Evolutionary conservation across 2,329 filamentous ascomycete species (phyloP), one percentile per base, ranked within the genome.

Genomic region (Thermochaetoides dissita): DNA sequence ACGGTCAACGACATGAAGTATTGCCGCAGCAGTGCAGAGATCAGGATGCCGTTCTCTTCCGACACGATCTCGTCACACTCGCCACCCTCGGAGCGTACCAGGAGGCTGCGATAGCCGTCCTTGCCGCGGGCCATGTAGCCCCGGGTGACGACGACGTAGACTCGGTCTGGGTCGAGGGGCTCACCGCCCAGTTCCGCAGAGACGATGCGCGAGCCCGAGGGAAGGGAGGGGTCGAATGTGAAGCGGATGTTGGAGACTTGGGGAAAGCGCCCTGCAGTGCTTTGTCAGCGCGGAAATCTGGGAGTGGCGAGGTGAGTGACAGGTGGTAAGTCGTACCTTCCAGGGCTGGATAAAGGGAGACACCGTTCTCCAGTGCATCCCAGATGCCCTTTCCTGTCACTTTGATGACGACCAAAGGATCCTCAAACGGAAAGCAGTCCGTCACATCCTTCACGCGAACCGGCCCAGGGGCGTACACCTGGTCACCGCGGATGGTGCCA

Each of bases 101-200:
- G 71, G 1, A 94, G 69, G 37, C 79, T 79, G 2, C 72, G 74
- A 60, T 82, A 94, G 2, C 87, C 87, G 51, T 94, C 87, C 59
- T 89, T 91, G 12, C 87, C 87, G 32, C 84, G 74, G 4, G 74
- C 81, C 86, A 94, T 94, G 57, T 94, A 95, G 0, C 84, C 86
- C 43, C 87, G 67, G 0, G 87, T 95, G 7, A 80, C 81, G 3
- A 94, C 66, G 0, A 72, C 70, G 55, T 94, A 94, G 33, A 75
- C 66, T 46, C 63, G 74, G 12, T 76, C 66, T 8, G 72, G 61
- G 17, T 86, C 74, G 5, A 86, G 66, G 0, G 78, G 70, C 39
- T 71, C 59, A 0, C 71, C 75, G 1, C 68, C 75, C 24, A 94
- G 70, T 8, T 67, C 70, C 8, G 76, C 73, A 37, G 67, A 75